These are phyloP conservation scores for Penicillium canariense DNA, from an alignment of 495 filamentous ascomycete species.

Conservation along the genomic window DNA sequence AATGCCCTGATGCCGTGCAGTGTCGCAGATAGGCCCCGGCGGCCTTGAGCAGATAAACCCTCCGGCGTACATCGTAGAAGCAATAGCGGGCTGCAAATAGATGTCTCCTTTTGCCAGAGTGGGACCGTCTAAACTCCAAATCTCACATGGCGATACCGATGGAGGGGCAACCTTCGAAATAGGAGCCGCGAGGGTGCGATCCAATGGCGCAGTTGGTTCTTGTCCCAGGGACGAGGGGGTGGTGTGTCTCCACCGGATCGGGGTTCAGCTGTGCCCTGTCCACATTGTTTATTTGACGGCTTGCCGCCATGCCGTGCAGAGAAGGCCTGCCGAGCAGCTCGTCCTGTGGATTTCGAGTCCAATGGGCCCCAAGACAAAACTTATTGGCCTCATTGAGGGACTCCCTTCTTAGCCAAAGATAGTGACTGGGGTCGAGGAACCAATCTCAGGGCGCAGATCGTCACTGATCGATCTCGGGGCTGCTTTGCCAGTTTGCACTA, in stretches of 20 bases:
- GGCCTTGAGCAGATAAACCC: not conserved
- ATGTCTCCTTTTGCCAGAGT: not conserved
- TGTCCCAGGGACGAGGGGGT: slow-evolving; percentile 2
- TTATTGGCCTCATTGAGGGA: not conserved
- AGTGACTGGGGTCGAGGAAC: not conserved
- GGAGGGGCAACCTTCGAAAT: not conserved
- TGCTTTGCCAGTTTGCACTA: slow-evolving; percentile 8
- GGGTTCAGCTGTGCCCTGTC: slow-evolving; percentile 16
- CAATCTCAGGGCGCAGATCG: slow-evolving; percentile 10
- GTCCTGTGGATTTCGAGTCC: not conserved
- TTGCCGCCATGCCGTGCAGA: not conserved
- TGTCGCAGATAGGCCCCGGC: not conserved
- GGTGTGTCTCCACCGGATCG: slow-evolving; percentile 21
- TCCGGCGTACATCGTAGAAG: not conserved
- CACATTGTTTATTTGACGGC: slow-evolving; percentile 9
- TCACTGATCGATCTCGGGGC: slow-evolving; percentile 15
- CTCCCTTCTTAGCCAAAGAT: not conserved
- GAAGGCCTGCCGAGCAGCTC: slow-evolving; percentile 5
- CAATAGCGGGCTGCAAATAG: not conserved
- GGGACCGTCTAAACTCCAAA: slow-evolving; percentile 13
- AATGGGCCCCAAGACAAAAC: not conserved
- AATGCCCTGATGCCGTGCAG: not conserved
- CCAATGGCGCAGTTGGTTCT: slow-evolving; percentile 12
- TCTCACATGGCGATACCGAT: slow-evolving; percentile 7
- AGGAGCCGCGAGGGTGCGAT: not conserved